Percentiles rank a stretch among this genome's conserved stretches.
phyloP scores from a whole-genome alignment of 2,329 filamentous ascomycete species.

The Cephalotrichum gorgonifer region DNA sequence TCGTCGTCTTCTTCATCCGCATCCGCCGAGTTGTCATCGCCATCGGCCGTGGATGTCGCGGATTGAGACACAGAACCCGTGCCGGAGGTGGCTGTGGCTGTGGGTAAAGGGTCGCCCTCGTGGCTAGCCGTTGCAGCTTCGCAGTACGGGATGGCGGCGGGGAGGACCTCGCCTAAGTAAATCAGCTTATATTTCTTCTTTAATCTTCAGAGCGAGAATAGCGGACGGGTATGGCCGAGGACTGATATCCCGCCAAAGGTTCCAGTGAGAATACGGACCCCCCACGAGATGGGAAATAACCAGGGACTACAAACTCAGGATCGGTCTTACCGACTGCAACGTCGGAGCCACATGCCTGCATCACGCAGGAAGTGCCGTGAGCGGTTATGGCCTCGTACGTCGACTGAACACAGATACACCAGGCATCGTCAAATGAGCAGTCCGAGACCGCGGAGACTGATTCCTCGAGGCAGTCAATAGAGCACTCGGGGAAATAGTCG shows the following conservation, averaged over 20 bases:
- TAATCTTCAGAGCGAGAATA: background rate
- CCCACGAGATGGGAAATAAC: background rate
- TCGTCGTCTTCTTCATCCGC: conserved; percentile 1
- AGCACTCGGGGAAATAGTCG: conserved; percentile 27
- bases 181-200: background rate
- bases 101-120: conserved; percentile 4
- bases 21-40: background rate
- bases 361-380: conserved; percentile 22
- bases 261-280: background rate
- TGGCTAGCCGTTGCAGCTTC: conserved; percentile 7
- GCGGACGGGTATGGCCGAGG: background rate
- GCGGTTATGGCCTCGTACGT: conserved; percentile 20
- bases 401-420: conserved; percentile 21
- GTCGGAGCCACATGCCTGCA: conserved; percentile 23
- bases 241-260: background rate
- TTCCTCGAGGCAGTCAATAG: conserved; percentile 22
- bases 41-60: conserved; percentile 2
- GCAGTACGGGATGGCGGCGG: conserved; percentile 16
- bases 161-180: conserved; percentile 24
- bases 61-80: conserved; percentile 5
- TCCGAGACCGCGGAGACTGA: conserved; percentile 18
- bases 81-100: conserved; percentile 5
- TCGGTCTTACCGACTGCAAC: conserved; percentile 25
- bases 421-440: conserved; percentile 21
- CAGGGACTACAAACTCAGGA: background rate